Evolutionary conservation across 2,329 filamentous ascomycete genomes (phyloP).

Genomic region (Colletotrichum sp.): DNA sequence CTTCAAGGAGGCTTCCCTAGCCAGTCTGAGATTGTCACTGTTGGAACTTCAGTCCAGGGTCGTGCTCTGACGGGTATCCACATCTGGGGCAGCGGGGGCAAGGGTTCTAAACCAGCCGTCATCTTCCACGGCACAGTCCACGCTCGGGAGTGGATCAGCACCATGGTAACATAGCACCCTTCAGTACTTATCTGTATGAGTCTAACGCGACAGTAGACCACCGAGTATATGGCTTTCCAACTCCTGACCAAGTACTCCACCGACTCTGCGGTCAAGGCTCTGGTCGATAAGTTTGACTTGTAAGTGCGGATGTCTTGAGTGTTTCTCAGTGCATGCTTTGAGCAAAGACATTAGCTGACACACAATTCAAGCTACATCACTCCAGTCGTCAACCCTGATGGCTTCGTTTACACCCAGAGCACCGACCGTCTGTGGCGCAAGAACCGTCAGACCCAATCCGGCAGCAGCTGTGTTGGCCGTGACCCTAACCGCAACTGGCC

Average conservation of each 20-base stretch:
- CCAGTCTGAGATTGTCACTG: slow-evolving; percentile 53
- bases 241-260: slow-evolving; percentile 44
- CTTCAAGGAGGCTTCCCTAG: slow-evolving; percentile 44
- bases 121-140: slow-evolving; percentile 58
- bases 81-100: slow-evolving; percentile 52
- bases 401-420: slow-evolving; percentile 51
- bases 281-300: slow-evolving; percentile 62
- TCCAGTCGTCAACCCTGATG: slow-evolving; percentile 54
- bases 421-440: slow-evolving; percentile 57
- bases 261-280: slow-evolving; percentile 37
- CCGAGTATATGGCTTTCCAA: slow-evolving; percentile 52
- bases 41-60: slow-evolving; percentile 51
- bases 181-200: fast-evolving
- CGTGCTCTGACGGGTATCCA: slow-evolving; percentile 66
- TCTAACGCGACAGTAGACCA: slow-evolving; percentile 33
- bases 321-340: too few species aligned
- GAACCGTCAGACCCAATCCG: slow-evolving; percentile 46
- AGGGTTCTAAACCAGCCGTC: slow-evolving; percentile 54
- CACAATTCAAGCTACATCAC: slow-evolving; percentile 47
- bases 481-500: slow-evolving; percentile 63
- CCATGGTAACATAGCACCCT: slow-evolving; percentile 50
- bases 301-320: background rate
- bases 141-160: slow-evolving; percentile 59
- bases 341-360: fast-evolving
- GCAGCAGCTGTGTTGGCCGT: slow-evolving; percentile 46